Evolutionary conservation across 257 asterid species (phyloP), one percentile per base, ranked within the genome.

Genomic region (Dorcoceras hygrometricum): DNA sequence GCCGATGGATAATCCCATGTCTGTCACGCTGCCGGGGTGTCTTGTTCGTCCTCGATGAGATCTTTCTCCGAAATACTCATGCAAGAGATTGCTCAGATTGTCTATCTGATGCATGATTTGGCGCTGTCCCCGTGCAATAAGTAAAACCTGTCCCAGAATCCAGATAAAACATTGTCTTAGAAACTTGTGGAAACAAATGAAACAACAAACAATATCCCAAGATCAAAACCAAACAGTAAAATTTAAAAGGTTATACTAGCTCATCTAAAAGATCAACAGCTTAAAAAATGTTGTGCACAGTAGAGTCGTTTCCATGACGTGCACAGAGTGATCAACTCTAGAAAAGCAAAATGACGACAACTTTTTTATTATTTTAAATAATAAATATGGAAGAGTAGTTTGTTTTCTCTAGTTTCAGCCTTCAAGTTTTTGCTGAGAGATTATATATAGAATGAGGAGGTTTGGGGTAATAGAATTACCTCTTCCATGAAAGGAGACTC

Each of bases 91-190:
- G 82, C 87, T 83, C 39, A 94, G 89, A 59, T 83, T 88, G 81
- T 94, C 96, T 8, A 90, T 80, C 66, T 94, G 99, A 78, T 85
- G 96, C 85, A 94, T 80, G 56, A 89, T 78, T 78, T 94, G 96
- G 19, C 95, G 90, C 61, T 94, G 97, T 32, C 86, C 86, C 29
- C 97, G 89, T 18, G 89, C 73, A 72, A 94, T 79, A 27, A 83
- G 81, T 34, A 87, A 69, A 10, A 90, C 86, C 99, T 94, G 81
- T 70, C 66, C 7, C n/a, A n/a, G n/a, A n/a, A n/a, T n/a, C 70
- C 65, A 75, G 20, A 71, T 60, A 56, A 62, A 53, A 9, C n/a
- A 69, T 23, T 34, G 32, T 46, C 53, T 16, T 11, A 39, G 50
- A 39, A 39, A 34, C 29, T 72, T 22, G 14, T 31, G 53, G 48